Base-by-base conservation (phyloP, 2,329 filamentous ascomycete species). In the Neobulgaria alba region DNA sequence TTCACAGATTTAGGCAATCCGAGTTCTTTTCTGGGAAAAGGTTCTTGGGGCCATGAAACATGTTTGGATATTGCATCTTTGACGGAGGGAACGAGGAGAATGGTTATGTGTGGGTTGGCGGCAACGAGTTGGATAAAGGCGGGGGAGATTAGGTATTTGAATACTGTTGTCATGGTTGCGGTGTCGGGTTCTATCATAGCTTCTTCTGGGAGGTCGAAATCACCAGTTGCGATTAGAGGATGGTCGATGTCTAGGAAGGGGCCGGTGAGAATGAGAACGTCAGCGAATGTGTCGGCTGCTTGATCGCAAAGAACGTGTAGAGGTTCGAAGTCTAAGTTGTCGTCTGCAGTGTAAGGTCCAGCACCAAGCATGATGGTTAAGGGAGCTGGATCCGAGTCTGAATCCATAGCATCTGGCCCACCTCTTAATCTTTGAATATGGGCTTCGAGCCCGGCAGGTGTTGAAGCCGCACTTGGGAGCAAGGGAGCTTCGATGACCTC, bases 181-280 rank as follows among this genome's bases (percentile, higher is more conserved):
- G 79, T 79, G 59, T 95, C 86, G 0, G 83, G 77, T 43, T 95
- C 75, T 55, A 82, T 60, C 57, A 68, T 67, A 42, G 75, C 74
- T 37, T 81, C 75, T 17, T 80, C 74, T 29, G 83, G 81, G 43
- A 88, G 70, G 56, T 90, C 77, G 58, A 90, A 82, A 63, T 90
- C 83, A 49, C 87, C 82, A 12, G 76, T 73, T 17, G 87, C 85
- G 39, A 98, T 75, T 18, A 93, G 69, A 0, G 92, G 90, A 59
- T 98, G 92, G 53, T 95, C 88, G 26, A 83, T 71, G 59, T 96
- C 92, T 50, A 98, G 72, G 60, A 98, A 95, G 0, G 92, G 92
- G 0, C 92, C 92, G 3, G 76, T 69, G 7, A 98, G 70, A 32
- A 96, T 73, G 19, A 98, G 65, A 3, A 77, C 76, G 59, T 98